These are phyloP conservation scores for Dactylorhiza incarnata DNA, from an alignment of 106 monocot genomes.

Conservation along the genomic window DNA sequence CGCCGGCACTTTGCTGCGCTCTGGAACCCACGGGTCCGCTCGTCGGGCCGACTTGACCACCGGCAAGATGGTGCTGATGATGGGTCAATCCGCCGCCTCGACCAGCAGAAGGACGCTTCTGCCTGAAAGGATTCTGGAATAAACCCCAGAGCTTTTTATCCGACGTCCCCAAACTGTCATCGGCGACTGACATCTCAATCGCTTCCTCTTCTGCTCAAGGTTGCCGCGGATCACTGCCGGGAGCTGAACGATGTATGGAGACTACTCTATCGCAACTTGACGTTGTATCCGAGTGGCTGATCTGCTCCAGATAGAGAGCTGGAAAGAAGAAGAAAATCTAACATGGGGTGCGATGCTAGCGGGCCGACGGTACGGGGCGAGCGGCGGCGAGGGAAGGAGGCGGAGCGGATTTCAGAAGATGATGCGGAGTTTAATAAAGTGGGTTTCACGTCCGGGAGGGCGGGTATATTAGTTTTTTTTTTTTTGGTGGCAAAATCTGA, in stretches of 20 bases:
- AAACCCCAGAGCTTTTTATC: slow-evolving; percentile 18
- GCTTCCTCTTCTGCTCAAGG: not conserved
- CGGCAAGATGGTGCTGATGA: slow-evolving; percentile 1
- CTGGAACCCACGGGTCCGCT: not conserved
- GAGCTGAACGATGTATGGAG: not conserved
- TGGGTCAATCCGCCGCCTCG: slow-evolving; percentile 8
- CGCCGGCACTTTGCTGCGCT: slow-evolving; percentile 1
- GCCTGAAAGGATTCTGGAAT: slow-evolving; percentile 35
- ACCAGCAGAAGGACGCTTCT: not conserved
- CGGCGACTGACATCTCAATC: not conserved
- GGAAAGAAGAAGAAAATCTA: not conserved
- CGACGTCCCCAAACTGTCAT: not conserved
- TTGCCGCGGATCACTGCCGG: not conserved
- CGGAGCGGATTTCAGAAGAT: not conserved
- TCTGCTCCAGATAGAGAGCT: not conserved
- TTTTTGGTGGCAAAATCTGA: too few species aligned
- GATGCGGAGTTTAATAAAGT: not conserved
- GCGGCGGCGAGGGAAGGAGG: not conserved
- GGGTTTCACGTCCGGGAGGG: not conserved
- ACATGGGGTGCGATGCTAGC: not conserved
- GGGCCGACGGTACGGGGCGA: not conserved
- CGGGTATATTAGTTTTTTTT: too few species aligned
- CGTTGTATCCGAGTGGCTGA: not conserved
- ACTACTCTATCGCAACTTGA: not conserved
- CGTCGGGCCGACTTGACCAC: not conserved